phyloP scores from a whole-genome alignment of 768 basidiomycete species.

The Xanthoconium purpureum region DNA sequence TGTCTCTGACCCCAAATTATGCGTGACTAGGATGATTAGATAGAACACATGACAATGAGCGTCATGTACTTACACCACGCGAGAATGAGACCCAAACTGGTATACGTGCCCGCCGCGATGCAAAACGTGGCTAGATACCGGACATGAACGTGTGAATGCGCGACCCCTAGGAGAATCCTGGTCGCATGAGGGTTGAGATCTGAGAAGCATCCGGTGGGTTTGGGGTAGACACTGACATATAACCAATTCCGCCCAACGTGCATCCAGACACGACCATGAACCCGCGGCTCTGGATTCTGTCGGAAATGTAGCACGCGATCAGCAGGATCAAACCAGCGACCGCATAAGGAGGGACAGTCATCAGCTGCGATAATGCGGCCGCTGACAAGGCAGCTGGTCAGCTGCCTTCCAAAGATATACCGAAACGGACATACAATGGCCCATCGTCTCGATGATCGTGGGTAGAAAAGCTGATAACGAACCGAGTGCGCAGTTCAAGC shows the following conservation, averaged over 20 bases:
- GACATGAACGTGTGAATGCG: slow-evolving; percentile 30
- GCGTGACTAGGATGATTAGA: slow-evolving; percentile 30
- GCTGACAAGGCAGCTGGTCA: slow-evolving; percentile 26
- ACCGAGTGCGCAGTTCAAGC: slow-evolving; percentile 45
- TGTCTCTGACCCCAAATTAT: slow-evolving; percentile 45
- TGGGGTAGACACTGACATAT: slow-evolving; percentile 31
- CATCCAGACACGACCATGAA: slow-evolving; percentile 30
- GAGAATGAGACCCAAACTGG: slow-evolving; percentile 42
- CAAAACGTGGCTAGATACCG: slow-evolving; percentile 36
- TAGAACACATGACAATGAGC: background rate
- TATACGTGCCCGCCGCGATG: slow-evolving; percentile 44
- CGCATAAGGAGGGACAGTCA: slow-evolving; percentile 55
- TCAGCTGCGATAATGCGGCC: slow-evolving; percentile 44
- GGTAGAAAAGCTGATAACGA: slow-evolving; percentile 54
- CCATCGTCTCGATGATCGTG: slow-evolving; percentile 52
- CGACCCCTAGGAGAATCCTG: slow-evolving; percentile 35
- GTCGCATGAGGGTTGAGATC: background rate
- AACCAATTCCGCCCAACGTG: slow-evolving; percentile 38
- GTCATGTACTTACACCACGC: slow-evolving; percentile 43
- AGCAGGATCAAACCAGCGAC: slow-evolving; percentile 39
- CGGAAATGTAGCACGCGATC: slow-evolving; percentile 38
- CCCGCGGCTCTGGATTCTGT: slow-evolving; percentile 44
- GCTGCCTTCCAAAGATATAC: background rate
- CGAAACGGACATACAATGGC: slow-evolving; percentile 36
- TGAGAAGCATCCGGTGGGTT: background rate